phyloP scores from a whole-genome alignment of 148 eudicot species.

The Rhododendron griersonianum region DNA sequence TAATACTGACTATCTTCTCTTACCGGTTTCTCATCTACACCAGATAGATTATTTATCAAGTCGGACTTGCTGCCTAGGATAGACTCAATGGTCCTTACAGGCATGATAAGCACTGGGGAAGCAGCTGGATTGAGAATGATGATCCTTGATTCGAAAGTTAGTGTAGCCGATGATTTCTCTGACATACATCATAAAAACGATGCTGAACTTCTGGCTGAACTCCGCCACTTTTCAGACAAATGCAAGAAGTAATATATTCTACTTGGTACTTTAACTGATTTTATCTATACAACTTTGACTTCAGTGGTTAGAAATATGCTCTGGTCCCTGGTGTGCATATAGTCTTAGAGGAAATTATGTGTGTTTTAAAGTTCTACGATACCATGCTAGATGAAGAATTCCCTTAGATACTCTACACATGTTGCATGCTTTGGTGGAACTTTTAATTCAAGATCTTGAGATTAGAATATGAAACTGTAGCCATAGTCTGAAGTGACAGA shows the following conservation, averaged over 20 bases:
- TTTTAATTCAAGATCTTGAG: background rate
- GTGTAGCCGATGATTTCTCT: slow-evolving; percentile 32
- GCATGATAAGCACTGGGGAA: slow-evolving; percentile 42
- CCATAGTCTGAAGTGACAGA: background rate
- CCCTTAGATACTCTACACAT: background rate
- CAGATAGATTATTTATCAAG: slow-evolving; percentile 39
- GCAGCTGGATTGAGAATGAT: slow-evolving; percentile 53
- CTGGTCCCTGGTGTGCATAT: background rate
- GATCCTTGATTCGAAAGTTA: slow-evolving; percentile 32
- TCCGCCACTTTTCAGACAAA: slow-evolving; percentile 35
- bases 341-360: background rate
- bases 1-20: slow-evolving; percentile 1
- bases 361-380: background rate
- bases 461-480: background rate
- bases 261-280: background rate
- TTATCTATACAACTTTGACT: background rate
- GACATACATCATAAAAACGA: slow-evolving; percentile 39
- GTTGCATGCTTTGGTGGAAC: background rate
- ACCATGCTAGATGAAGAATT: background rate
- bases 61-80: slow-evolving; percentile 57
- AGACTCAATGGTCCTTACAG: slow-evolving; percentile 62
- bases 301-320: background rate
- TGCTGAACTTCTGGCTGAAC: slow-evolving; percentile 47
- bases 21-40: background rate
- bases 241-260: slow-evolving; percentile 32